phyloP scores from a whole-genome alignment of 805 yeast species.

The Myxozyma vanderwaltii region DNA sequence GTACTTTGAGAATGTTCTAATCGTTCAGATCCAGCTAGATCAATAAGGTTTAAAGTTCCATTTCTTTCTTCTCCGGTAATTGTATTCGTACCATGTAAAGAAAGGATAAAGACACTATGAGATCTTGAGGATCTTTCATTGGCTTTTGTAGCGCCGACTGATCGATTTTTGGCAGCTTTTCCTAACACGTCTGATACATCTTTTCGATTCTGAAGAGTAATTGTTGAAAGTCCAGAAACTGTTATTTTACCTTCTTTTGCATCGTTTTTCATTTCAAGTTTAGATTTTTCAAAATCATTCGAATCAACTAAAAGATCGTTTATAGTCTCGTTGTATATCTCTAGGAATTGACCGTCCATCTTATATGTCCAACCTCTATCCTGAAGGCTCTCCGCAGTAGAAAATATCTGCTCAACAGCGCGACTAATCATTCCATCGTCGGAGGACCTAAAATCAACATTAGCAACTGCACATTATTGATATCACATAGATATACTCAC shows the following conservation, averaged over 20 bases:
- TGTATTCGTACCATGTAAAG: constrained; percentile 56
- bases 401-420: constrained; percentile 71
- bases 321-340: constrained; percentile 83
- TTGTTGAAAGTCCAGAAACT: constrained; percentile 60
- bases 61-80: constrained; percentile 51
- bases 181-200: constrained; percentile 55
- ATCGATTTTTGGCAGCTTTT: constrained; percentile 61
- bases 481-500: constrained; percentile 41
- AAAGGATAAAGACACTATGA: constrained; percentile 75
- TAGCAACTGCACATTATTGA: neutral
- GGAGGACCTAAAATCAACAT: constrained; percentile 46
- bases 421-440: constrained; percentile 79
- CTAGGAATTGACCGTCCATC: constrained; percentile 75
- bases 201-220: constrained; percentile 50
- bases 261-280: constrained; percentile 75
- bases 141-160: constrained; percentile 78
- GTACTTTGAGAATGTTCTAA: constrained; percentile 70
- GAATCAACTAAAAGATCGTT: constrained; percentile 59
- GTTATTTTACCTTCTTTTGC: constrained; percentile 54
- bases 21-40: constrained; percentile 93
- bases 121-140: constrained; percentile 90
- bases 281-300: constrained; percentile 39
- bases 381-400: constrained; percentile 51
- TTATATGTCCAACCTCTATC: constrained; percentile 64
- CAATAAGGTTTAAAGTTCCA: constrained; percentile 79